Percentiles rank a stretch among this genome's conserved stretches.
Conservation (phyloP, 148 eudicot species). For the Cornus suecica region DNA sequence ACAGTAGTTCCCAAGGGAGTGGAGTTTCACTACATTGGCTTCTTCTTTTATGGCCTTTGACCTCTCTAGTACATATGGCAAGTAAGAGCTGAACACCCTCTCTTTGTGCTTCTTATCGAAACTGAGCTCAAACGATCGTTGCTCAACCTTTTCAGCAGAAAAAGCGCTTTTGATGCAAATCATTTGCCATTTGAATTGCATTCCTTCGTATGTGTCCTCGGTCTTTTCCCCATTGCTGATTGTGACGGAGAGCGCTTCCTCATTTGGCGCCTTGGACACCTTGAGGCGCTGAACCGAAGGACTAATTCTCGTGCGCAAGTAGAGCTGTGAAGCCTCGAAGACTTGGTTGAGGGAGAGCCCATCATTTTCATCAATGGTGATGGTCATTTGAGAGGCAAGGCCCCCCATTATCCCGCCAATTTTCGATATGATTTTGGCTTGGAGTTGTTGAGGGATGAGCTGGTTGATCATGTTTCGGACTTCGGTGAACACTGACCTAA, state of each 20-base stretch:
- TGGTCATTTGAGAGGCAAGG: constrained; percentile 4
- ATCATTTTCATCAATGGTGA: constrained; percentile 14
- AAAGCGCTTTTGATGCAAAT: neutral
- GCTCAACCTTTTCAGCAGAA: neutral
- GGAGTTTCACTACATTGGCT: neutral
- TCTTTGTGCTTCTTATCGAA: neutral
- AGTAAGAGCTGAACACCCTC: neutral
- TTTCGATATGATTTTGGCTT: constrained; percentile 21
- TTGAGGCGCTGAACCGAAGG: constrained; percentile 10
- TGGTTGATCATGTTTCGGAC: constrained; percentile 11
- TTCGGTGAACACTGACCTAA: constrained; percentile 1
- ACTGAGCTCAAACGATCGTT: neutral
- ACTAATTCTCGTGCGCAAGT: constrained; percentile 1
- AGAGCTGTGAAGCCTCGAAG: constrained; percentile 2
- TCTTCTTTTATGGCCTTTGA: neutral
- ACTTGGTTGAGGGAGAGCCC: neutral
- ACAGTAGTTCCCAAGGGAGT: neutral
- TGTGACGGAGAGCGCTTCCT: neutral
- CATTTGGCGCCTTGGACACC: constrained; percentile 3
- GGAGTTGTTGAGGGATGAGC: constrained; percentile 19
- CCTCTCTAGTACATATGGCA: constrained; percentile 1
- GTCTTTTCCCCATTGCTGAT: constrained; percentile 9
- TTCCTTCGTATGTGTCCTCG: constrained; percentile 10
- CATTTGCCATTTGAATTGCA: constrained; percentile 9
- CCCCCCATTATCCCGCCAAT: constrained; percentile 5